Evolutionary conservation across 169 alveolate species (phyloP).

Genomic region (Cryptosporidium andersoni): DNA sequence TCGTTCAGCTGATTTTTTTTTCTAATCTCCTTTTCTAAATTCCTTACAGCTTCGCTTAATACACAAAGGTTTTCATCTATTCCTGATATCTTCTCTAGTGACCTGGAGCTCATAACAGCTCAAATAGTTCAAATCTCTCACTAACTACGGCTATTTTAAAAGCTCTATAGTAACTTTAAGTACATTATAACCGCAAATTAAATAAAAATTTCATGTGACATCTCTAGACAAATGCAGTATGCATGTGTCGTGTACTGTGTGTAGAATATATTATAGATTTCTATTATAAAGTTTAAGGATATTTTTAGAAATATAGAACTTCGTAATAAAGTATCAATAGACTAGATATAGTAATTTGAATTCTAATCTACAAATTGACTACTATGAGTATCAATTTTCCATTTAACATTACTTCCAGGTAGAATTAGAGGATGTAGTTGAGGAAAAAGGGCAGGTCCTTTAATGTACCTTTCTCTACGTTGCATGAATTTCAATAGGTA

Average conservation of each 20-base stretch:
- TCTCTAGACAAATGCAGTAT: too few species aligned
- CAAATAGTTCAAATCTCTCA: too few species aligned
- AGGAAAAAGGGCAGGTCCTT: constrained; percentile 62
- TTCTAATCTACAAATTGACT: background rate
- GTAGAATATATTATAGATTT: too few species aligned
- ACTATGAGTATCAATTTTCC: constrained; percentile 14
- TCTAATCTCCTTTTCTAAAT: constrained; percentile 26
- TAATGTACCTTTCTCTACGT: constrained; percentile 4
- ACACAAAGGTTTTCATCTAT: constrained; percentile 36
- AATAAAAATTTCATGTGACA: too few species aligned
- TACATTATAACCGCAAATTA: too few species aligned
- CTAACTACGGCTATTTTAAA: too few species aligned
- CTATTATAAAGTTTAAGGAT: background rate
- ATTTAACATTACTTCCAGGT: constrained; percentile 42
- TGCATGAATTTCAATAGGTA: background rate
- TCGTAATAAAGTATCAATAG: background rate
- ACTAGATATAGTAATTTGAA: background rate
- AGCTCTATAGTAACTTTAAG: too few species aligned
- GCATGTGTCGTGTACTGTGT: too few species aligned
- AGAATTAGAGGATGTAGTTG: constrained; percentile 54
- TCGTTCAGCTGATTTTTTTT: background rate
- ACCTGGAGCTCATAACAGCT: too few species aligned
- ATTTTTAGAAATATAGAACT: background rate
- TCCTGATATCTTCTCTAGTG: constrained; percentile 19
- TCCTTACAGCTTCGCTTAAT: constrained; percentile 23